phyloP scores from a whole-genome alignment of 2,329 filamentous ascomycete genomes.

The Diaporthe sp. region DNA sequence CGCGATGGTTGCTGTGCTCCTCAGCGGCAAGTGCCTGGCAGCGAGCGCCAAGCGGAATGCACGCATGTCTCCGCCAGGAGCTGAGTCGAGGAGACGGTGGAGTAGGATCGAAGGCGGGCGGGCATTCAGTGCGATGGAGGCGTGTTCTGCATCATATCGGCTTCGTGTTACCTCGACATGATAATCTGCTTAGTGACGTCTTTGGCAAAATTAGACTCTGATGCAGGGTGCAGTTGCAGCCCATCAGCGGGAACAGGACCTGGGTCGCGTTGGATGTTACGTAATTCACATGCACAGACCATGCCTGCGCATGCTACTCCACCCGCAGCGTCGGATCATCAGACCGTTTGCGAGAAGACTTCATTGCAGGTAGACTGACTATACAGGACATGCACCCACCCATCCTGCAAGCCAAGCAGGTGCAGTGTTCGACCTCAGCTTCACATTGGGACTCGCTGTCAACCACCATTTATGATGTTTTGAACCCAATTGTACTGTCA shows the following conservation, averaged over 20 bases:
- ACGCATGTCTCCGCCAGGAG: conserved; percentile 37
- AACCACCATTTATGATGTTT: background rate
- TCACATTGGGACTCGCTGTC: background rate
- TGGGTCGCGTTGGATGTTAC: background rate
- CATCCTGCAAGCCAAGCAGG: background rate
- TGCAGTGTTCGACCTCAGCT: background rate
- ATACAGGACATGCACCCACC: background rate
- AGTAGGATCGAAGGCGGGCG: background rate
- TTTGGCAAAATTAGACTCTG: background rate
- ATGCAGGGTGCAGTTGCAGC: background rate
- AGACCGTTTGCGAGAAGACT: conserved; percentile 6
- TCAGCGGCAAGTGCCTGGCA: conserved; percentile 33
- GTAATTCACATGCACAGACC: background rate
- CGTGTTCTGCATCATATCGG: conserved; percentile 16
- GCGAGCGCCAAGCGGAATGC: conserved; percentile 25
- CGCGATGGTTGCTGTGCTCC: conserved; percentile 8
- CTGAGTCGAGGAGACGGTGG: background rate
- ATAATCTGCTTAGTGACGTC: conserved; percentile 1
- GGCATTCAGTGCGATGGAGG: background rate
- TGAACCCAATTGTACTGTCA: too few species aligned
- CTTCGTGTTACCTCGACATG: conserved; percentile 21
- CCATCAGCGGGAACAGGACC: background rate
- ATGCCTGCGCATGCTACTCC: background rate
- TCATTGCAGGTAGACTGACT: too few species aligned
- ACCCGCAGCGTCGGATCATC: background rate